Conservation (phyloP, 2,329 filamentous ascomycete genomes). For the Mollisia scopiformis region DNA sequence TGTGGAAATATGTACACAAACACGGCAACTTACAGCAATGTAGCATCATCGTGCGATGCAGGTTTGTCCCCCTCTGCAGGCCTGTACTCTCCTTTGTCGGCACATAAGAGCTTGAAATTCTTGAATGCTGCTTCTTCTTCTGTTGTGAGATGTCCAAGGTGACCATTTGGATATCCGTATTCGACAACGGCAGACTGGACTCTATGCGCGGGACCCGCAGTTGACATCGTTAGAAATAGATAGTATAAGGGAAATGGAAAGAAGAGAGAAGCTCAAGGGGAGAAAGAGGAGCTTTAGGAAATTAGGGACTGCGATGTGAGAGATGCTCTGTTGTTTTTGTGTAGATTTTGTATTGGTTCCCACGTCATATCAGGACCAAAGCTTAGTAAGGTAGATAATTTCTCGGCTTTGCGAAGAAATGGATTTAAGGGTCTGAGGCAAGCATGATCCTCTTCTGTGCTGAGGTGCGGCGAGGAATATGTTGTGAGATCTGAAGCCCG, state of each 20-base stretch:
- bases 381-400: no score
- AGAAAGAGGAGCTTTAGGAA: neutral
- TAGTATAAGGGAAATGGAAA: neutral
- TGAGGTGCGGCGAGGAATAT: neutral
- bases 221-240: conserved; percentile 22
- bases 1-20: neutral
- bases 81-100: conserved; percentile 66
- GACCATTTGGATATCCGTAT: conserved; percentile 71
- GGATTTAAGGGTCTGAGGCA: neutral
- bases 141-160: conserved; percentile 74
- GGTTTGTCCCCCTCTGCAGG: conserved; percentile 44
- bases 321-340: neutral
- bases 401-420: neutral
- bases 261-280: neutral
- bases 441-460: neutral
- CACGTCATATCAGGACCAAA: neutral
- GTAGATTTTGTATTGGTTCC: neutral
- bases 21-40: conserved; percentile 60
- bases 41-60: conserved; percentile 71
- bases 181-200: conserved; percentile 40
- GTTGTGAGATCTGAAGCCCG: neutral
- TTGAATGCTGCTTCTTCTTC: conserved; percentile 69
- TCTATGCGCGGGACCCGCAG: conserved; percentile 35
- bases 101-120: conserved; percentile 72
- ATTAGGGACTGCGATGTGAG: conserved; percentile 1